These are phyloP conservation scores for Trypanosoma caninum DNA, from an alignment of 208 protist genomes.

Conservation along the genomic window DNA sequence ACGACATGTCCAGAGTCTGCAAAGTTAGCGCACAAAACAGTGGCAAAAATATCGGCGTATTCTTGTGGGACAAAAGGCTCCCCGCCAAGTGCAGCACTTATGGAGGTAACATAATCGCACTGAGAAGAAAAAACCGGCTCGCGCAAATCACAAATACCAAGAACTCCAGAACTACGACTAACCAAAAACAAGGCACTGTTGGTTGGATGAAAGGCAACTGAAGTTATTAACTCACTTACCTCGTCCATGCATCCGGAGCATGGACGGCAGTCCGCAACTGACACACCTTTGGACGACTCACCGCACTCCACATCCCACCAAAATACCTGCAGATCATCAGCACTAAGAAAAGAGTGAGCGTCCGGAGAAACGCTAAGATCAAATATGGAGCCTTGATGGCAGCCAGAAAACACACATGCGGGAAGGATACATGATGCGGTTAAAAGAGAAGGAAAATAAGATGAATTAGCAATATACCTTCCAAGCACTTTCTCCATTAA, in stretches of 20 bases:
- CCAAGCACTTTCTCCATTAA: slow-evolving; percentile 60
- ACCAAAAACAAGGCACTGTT: slow-evolving; percentile 84
- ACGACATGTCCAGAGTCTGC: slow-evolving; percentile 75
- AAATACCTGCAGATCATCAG: slow-evolving; percentile 87
- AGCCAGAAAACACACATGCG: slow-evolving; percentile 71
- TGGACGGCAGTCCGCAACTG: slow-evolving; percentile 69
- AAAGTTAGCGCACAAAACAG: slow-evolving; percentile 80
- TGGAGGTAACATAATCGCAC: slow-evolving; percentile 66
- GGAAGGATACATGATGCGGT: slow-evolving; percentile 59
- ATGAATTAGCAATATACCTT: slow-evolving; percentile 37
- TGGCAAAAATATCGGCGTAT: slow-evolving; percentile 85
- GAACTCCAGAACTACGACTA: slow-evolving; percentile 71
- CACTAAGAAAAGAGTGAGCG: slow-evolving; percentile 79
- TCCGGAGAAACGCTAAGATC: slow-evolving; percentile 72
- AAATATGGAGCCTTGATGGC: slow-evolving; percentile 64
- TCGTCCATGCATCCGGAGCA: slow-evolving; percentile 67
- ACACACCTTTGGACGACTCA: slow-evolving; percentile 63
- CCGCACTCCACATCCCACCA: slow-evolving; percentile 83
- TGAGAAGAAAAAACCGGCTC: slow-evolving; percentile 60
- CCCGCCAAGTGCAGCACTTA: slow-evolving; percentile 33
- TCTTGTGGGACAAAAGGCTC: slow-evolving; percentile 34
- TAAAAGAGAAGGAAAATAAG: slow-evolving; percentile 66
- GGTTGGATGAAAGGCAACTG: slow-evolving; percentile 73
- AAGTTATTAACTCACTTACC: slow-evolving; percentile 77
- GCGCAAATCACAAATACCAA: slow-evolving; percentile 85